Conservation (phyloP, 1,139 yeast genomes). For the Diutina neorugosa region DNA sequence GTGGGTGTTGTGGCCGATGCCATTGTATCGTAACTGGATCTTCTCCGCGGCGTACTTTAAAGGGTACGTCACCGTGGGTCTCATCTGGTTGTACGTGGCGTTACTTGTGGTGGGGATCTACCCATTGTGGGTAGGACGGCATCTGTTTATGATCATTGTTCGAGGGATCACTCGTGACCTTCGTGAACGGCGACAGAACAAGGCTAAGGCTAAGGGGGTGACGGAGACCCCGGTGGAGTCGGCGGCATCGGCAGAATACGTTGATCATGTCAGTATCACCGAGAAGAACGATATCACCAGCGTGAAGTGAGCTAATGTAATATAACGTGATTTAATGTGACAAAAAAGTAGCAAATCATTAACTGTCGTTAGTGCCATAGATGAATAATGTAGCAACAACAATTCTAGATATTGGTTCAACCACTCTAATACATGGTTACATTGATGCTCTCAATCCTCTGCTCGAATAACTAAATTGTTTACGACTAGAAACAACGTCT, state of each 20-base stretch:
- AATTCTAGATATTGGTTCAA: too few relatives aligned
- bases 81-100: conserved; percentile 26
- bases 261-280: neutral
- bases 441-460: too few relatives aligned
- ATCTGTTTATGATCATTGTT: conserved; percentile 13
- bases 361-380: too few relatives aligned
- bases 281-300: neutral
- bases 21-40: conserved; percentile 32
- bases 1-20: conserved; percentile 35
- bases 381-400: too few relatives aligned
- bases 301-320: neutral
- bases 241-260: neutral
- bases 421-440: too few relatives aligned
- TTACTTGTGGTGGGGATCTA: conserved; percentile 22
- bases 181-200: neutral
- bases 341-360: too few relatives aligned
- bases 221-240: neutral
- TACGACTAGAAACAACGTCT: too few relatives aligned
- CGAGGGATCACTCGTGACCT: conserved; percentile 9
- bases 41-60: conserved; percentile 26
- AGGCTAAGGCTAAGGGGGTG: neutral
- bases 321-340: too few relatives aligned
- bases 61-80: conserved; percentile 27
- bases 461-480: too few relatives aligned
- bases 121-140: conserved; percentile 27